phyloP scores from a whole-genome alignment of 345 rosid species.

The Eucalyptus microcorys region DNA sequence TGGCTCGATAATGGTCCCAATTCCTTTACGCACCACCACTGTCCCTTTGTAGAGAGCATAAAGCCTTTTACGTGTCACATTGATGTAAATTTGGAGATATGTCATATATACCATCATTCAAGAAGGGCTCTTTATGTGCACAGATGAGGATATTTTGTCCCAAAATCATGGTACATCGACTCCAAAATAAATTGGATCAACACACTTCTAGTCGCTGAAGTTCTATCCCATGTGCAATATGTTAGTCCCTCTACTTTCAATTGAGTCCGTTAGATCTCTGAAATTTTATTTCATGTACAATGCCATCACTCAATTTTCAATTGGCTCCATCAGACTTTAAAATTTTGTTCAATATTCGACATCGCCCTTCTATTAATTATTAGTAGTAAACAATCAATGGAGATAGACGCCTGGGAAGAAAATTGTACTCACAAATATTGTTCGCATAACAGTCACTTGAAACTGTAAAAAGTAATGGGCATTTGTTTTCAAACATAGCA shows the following conservation, averaged over 20 bases:
- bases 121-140: background rate
- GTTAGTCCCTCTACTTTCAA: background rate
- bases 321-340: background rate
- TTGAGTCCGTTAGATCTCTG: background rate
- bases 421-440: background rate
- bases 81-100: background rate
- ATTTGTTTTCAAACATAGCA: background rate
- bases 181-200: background rate
- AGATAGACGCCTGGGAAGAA: background rate
- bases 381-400: background rate
- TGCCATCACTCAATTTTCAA: background rate
- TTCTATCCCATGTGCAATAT: background rate
- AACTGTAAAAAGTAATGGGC: background rate
- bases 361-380: background rate
- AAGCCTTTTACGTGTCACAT: background rate
- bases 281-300: background rate
- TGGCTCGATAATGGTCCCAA: background rate
- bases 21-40: background rate
- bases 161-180: background rate
- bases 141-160: background rate
- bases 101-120: background rate
- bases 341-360: background rate
- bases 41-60: background rate
- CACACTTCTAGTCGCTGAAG: background rate
- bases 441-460: background rate